Conservation (phyloP, 1,284 basidiomycete species). For the Ganoderma lucidum region DNA sequence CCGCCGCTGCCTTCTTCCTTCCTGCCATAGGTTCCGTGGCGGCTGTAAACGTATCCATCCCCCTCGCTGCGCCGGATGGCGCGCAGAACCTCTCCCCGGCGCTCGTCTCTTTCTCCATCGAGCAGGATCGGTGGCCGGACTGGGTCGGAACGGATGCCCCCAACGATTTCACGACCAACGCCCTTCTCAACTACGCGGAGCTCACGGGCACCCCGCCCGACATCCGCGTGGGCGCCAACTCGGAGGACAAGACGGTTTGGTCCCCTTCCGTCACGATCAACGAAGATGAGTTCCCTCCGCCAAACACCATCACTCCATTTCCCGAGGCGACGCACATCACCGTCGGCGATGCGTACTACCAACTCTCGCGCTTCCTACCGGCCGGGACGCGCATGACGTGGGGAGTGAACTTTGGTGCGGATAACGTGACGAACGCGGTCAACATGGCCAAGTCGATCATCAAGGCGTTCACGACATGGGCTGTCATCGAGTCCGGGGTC, state of each 20-base stretch:
- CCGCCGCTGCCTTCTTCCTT: slow-evolving; percentile 4
- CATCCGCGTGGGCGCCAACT: slow-evolving; percentile 70
- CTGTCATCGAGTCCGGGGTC: slow-evolving; percentile 55
- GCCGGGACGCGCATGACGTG: slow-evolving; percentile 66
- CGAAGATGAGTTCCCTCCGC: slow-evolving; percentile 55
- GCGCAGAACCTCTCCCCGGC: slow-evolving; percentile 40
- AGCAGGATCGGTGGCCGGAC: slow-evolving; percentile 72
- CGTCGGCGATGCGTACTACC: slow-evolving; percentile 68
- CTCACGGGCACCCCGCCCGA: slow-evolving; percentile 64
- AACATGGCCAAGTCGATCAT: slow-evolving; percentile 66
- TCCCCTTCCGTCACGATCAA: slow-evolving; percentile 44
- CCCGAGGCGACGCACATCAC: slow-evolving; percentile 66
- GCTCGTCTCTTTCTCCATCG: slow-evolving; percentile 71
- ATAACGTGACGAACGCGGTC: slow-evolving; percentile 64
- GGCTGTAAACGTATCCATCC: slow-evolving; percentile 38
- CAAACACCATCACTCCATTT: slow-evolving; percentile 58
- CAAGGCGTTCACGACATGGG: slow-evolving; percentile 56
- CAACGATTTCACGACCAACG: slow-evolving; percentile 66
- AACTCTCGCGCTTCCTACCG: slow-evolving; percentile 62
- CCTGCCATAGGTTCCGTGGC: background rate
- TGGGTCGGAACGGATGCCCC: slow-evolving; percentile 60
- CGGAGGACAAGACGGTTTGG: slow-evolving; percentile 61
- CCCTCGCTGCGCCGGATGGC: slow-evolving; percentile 32
- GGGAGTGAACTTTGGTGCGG: slow-evolving; percentile 70
- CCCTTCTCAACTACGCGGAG: slow-evolving; percentile 59